Conservation (phyloP, 2,329 filamentous ascomycete species). For the Fusarium graminum region DNA sequence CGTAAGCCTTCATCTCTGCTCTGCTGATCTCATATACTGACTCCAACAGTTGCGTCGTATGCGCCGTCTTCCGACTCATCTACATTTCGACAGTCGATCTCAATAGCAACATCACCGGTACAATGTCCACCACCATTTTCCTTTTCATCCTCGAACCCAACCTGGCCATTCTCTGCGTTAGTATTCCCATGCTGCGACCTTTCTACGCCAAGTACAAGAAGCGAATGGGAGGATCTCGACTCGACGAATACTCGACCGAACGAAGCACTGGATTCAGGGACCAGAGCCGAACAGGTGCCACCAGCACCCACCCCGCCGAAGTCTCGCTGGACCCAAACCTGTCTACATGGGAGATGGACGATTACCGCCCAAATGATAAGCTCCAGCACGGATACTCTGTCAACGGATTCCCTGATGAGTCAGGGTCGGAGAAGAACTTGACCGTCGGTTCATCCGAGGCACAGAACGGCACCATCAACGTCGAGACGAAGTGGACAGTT, state of each 20-base stretch:
- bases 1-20: conserved; percentile 45
- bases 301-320: conserved; percentile 19
- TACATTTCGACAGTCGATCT: conserved; percentile 56
- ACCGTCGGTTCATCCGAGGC: conserved; percentile 29
- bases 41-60: conserved; percentile 52
- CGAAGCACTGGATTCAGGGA: conserved; percentile 38
- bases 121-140: conserved; percentile 57
- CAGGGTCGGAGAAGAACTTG: conserved; percentile 46
- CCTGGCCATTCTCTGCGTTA: conserved; percentile 58
- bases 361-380: conserved; percentile 36
- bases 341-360: conserved; percentile 47
- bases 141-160: conserved; percentile 58
- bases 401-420: conserved; percentile 35
- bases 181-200: conserved; percentile 58
- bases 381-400: conserved; percentile 29
- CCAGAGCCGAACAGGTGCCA: conserved; percentile 35
- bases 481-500: conserved; percentile 46
- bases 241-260: conserved; percentile 48
- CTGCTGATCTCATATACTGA: conserved; percentile 2
- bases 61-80: conserved; percentile 56
- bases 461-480: conserved; percentile 35
- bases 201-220: conserved; percentile 53
- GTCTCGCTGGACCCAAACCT: conserved; percentile 21
- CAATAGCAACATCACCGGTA: conserved; percentile 54
- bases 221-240: conserved; percentile 50